These are phyloP conservation scores for Solidago caesia DNA, from an alignment of 129 eudicot genomes.

Conservation along the genomic window DNA sequence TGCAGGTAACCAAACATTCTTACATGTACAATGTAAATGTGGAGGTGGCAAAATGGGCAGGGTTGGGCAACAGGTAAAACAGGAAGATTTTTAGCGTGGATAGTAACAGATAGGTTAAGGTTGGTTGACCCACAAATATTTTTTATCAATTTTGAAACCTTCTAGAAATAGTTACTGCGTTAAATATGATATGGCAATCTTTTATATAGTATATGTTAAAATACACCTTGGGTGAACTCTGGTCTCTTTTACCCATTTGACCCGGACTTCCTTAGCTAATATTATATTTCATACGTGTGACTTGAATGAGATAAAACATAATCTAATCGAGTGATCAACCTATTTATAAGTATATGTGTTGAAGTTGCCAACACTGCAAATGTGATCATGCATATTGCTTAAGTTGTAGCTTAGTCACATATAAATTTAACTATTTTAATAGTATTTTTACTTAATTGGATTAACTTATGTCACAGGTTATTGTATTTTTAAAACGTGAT, in stretches of 20 bases:
- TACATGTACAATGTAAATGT: not conserved
- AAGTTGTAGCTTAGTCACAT: not conserved
- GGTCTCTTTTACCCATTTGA: not conserved
- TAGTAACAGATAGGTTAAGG: not conserved
- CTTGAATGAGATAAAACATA: not conserved
- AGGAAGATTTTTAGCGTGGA: not conserved
- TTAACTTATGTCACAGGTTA: too few species aligned
- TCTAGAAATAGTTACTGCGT: not conserved
- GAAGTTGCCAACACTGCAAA: too few species aligned
- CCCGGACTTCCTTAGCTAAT: not conserved
- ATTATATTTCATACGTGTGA: not conserved
- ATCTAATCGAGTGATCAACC: not conserved
- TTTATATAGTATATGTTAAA: not conserved
- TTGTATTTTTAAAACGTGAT: too few species aligned
- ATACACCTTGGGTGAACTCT: not conserved
- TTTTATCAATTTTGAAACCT: not conserved
- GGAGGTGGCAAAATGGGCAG: not conserved
- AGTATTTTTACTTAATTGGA: not conserved
- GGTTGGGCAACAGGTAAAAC: constrained; percentile 7
- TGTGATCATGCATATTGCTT: not conserved
- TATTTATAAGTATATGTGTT: not conserved
- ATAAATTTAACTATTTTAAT: not conserved
- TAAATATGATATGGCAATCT: not conserved
- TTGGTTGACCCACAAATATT: not conserved
- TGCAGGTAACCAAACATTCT: constrained; percentile 61